A percentile compares a stretch with the other conserved stretches of the same genome.
Evolutionary conservation across 2,329 filamentous ascomycete species (phyloP).

Genomic region (Plectosphaerella cucumerina): DNA sequence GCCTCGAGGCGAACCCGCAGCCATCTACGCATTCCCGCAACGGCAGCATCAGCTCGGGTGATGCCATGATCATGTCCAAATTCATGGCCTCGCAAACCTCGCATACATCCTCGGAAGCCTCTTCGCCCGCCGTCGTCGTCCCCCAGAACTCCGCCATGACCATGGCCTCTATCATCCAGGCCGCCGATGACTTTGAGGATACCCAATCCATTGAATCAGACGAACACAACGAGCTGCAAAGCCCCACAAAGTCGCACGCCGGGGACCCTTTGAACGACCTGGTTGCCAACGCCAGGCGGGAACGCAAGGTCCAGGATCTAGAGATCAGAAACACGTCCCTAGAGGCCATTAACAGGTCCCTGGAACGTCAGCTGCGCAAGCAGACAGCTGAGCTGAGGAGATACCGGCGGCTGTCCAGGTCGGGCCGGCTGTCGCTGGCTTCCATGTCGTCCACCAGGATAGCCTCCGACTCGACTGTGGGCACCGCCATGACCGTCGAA

Average conservation of each 20-base stretch:
- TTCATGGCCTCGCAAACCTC: conserved; percentile 25
- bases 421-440: conserved; percentile 66
- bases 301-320: conserved; percentile 91
- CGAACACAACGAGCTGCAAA: conserved; percentile 37
- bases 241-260: conserved; percentile 54
- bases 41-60: conserved; percentile 31
- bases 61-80: conserved; percentile 30
- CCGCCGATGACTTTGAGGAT: conserved; percentile 45
- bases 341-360: conserved; percentile 87
- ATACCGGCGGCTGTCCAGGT: conserved; percentile 79
- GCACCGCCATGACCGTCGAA: conserved; percentile 21
- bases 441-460: conserved; percentile 32
- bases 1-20: conserved; percentile 34
- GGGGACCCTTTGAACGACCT: conserved; percentile 67
- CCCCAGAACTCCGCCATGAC: conserved; percentile 33
- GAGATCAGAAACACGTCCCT: conserved; percentile 96
- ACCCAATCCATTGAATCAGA: conserved; percentile 21
- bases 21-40: conserved; percentile 33
- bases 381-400: conserved; percentile 84
- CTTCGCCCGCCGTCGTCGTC: conserved; percentile 30
- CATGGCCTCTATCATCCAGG: conserved; percentile 53
- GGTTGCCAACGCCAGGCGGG: conserved; percentile 82
- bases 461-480: conserved; percentile 33
- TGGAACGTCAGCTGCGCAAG: conserved; percentile 88
- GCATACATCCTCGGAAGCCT: conserved; percentile 26